Base-by-base conservation (phyloP, 495 filamentous ascomycete genomes). In the Trichoderma gamsii region DNA sequence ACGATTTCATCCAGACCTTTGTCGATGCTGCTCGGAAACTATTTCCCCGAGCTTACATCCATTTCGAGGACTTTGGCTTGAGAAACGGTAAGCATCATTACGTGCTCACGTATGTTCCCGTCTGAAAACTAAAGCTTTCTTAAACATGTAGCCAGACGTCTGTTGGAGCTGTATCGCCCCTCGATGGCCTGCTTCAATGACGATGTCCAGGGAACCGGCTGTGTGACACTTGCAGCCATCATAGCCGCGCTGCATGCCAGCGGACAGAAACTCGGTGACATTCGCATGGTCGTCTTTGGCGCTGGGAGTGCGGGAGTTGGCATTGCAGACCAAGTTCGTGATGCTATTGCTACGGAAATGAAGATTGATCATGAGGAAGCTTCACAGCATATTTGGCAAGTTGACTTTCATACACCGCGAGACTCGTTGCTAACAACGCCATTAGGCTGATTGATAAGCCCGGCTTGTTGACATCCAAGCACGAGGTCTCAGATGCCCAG, bases 181-280 rank as follows among this genome's bases (percentile, higher is more conserved):
- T 69, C 89, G 25, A 87, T 96, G 7, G 81, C 93, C 0, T 96
- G 92, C 75, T 95, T 97, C 82, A 97, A 96, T 69, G 92, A 96
- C 66, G 92, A 97, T 76, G 88, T 97, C 1, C 93, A 97, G 74
- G 92, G 92, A 3, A 97, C 93, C 1, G 92, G 93, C 0, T 91
- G 89, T 44, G 91, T 97, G 3, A 96, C 92, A 0, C 79, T 96
- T 4, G 92, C 92, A 0, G 92, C 89, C 0, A 88, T 97, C 69
- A 85, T 90, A 76, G 85, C 90, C 1, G 91, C 82, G 2, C 77
- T 92, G 15, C 84, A 91, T 66, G 86, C 96, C 21, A 86, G 84
- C 66, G 83, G 89, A 6, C 75, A 89, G 65, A 85, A 88, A 66
- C 75, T 94, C 35, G 77, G 77, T 41, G 91, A 96, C 69, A 79